Evolutionary conservation across 2,329 filamentous ascomycete genomes (phyloP), one percentile per base, ranked within the genome.

Genomic region (Aureobasidium sp.): DNA sequence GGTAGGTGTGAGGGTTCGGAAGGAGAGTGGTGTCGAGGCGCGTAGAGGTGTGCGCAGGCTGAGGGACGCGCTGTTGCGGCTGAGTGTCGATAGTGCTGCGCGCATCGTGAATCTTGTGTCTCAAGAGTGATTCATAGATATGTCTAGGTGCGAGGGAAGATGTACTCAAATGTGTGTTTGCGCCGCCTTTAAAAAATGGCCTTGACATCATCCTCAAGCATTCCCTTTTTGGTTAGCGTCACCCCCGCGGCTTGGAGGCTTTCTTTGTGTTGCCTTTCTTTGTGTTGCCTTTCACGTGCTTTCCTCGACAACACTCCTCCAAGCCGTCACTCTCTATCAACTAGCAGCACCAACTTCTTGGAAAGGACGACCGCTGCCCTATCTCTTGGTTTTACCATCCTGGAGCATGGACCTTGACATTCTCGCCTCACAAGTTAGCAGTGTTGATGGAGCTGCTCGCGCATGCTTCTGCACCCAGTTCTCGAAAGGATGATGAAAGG

Each of bases 401-500:
- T 49, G 50, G 49, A 62, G 24, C 31, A 62, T 62, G 60, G 60
- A 62, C 12, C 6, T 35, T 49, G 42, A 9, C 17, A 8, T 14
- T 39, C 5, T 11, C 22, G 22, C 37, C 11, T 24, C 6, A 48
- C 29, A 17, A 19, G 3, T 22, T 2, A 15, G 31, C 19, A 56
- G 29, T 27, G 39, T 64, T 45, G 5, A 71, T 76, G 68, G 73
- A 78, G 63, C 70, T 80, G 31, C 70, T 78, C 35, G 74, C 77
- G 37, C 78, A 81, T 66, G 74, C 78, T 44, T 76, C 77, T 62
- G 74, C 78, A 7, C 70, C 77, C 9, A 73, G 74, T 9, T 75
- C 72, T 40, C 71, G 69, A 33, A 69, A 70, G 42, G 73, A 76
- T 63, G 78, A 80, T 69, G 71, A 76, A 40, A 64, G 71, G 5